A percentile compares a stretch with the other conserved stretches of the same genome.
Conservation (phyloP, 2,329 filamentous ascomycete species). For the Westerdykella ornata region DNA sequence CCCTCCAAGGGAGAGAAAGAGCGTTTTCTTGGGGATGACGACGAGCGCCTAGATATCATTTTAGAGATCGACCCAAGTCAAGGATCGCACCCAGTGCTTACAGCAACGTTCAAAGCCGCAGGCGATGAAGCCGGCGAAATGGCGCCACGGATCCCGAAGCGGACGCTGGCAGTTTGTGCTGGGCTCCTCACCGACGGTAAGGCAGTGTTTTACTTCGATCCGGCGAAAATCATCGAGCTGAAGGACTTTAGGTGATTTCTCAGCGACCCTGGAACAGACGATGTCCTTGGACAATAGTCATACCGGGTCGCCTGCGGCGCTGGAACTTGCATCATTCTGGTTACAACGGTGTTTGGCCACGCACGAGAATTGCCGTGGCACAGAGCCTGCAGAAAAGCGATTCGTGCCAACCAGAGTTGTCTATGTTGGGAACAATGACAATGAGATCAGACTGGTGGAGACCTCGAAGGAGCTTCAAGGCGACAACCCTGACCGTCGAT, state of each 20-base stretch:
- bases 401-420: slow-evolving; percentile 17
- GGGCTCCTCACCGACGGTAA: slow-evolving; percentile 11
- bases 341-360: slow-evolving; percentile 7
- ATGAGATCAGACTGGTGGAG: slow-evolving; percentile 9
- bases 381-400: background rate
- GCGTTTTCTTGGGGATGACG: slow-evolving; percentile 5
- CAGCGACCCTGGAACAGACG: slow-evolving; percentile 5
- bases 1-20: slow-evolving; percentile 10
- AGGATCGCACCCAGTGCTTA: slow-evolving; percentile 11
- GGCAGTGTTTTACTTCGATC: background rate
- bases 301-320: slow-evolving; percentile 15
- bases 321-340: slow-evolving; percentile 17
- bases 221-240: background rate
- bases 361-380: slow-evolving; percentile 10
- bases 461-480: slow-evolving; percentile 3
- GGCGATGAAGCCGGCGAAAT: background rate
- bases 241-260: slow-evolving; percentile 8
- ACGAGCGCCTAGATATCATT: slow-evolving; percentile 11
- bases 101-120: slow-evolving; percentile 7
- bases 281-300: slow-evolving; percentile 6
- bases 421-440: slow-evolving; percentile 9
- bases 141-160: slow-evolving; percentile 6
- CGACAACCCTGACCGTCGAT: slow-evolving; percentile 6
- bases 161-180: slow-evolving; percentile 8
- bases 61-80: slow-evolving; percentile 9